Evolutionary conservation across 345 rosid species (phyloP), one percentile per base, ranked within the genome.

Genomic region (Pistacia integerrima): DNA sequence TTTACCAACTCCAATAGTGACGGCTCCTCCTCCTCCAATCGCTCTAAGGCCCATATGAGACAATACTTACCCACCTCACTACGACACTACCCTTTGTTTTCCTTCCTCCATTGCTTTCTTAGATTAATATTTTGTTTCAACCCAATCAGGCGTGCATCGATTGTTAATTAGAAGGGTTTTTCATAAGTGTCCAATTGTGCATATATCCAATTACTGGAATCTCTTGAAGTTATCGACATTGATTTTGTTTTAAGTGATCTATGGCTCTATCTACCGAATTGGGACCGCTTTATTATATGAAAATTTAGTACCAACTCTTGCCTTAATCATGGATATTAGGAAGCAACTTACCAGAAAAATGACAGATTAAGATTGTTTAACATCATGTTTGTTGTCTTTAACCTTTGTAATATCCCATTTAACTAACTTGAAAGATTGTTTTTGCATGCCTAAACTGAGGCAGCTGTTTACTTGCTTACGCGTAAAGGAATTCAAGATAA

Each of bases 401-500:
- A 33, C 20, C 30, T 30, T 25, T 3, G 20, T 18, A n/a, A 12
- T 20, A 5, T 16, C 56, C 52, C 57, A 64, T 54, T 52, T 64
- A 64, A 64, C 70, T 33, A 51, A 35, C 68, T 0, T 13, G 65
- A 72, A 69, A 69, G 65, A 6, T 25, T 54, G 5, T 3, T 66
- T 41, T 69, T 68, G 71, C 76, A 74, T 81, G 82, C 63, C n/a
- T 48, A n/a, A 30, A 48, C 33, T n/a, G 22, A 51, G 70, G 67
- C 75, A 70, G 57, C 77, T 44, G 81, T 77, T 20, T 44, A 48
- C 51, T 64, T 74, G 78, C 87, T 82, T 84, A 64, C 12, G 6
- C 78, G 76, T 22, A 35, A 82, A 84, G 84, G 73, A 69, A 77
- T 59, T 20, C 5, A 57, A 78, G 75, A 78, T 73, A 10, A 76